Conservation (phyloP, 2,329 filamentous ascomycete genomes). For the Lizonia empirigonia region DNA sequence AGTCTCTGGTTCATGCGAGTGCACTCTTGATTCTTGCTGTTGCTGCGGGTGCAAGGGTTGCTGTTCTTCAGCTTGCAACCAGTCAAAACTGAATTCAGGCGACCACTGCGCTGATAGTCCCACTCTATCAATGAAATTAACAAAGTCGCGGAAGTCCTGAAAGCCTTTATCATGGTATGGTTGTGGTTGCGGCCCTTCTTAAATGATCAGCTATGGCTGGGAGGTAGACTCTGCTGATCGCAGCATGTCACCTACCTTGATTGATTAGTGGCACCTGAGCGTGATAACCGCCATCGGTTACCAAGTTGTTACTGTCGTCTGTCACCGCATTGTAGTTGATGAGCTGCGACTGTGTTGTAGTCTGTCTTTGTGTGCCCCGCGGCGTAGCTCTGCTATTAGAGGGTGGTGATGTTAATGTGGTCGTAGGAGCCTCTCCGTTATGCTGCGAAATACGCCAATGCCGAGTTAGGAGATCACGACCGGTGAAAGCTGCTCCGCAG, state of each 20-base stretch:
- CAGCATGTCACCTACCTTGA: slow-evolving; percentile 13
- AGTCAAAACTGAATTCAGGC: slow-evolving; percentile 39
- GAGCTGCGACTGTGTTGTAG: neutral
- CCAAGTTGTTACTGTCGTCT: neutral
- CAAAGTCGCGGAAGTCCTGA: slow-evolving; percentile 41
- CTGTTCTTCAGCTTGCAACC: slow-evolving; percentile 28
- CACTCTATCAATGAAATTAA: slow-evolving; percentile 43
- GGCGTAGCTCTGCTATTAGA: slow-evolving; percentile 5
- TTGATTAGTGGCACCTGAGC: slow-evolving; percentile 21
- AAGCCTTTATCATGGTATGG: slow-evolving; percentile 32
- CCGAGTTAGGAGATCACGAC: slow-evolving; percentile 39
- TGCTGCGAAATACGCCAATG: slow-evolving; percentile 41
- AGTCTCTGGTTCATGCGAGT: slow-evolving; percentile 25
- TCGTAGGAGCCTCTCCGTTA: slow-evolving; percentile 11
- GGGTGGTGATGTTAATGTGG: slow-evolving; percentile 8
- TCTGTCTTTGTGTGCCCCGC: neutral
- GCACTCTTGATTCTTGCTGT: slow-evolving; percentile 24
- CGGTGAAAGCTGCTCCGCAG: slow-evolving; percentile 36
- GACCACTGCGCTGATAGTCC: slow-evolving; percentile 41
- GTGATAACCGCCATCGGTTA: neutral
- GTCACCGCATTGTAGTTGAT: neutral
- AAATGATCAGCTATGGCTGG: neutral
- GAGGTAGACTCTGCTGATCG: neutral
- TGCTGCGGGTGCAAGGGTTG: slow-evolving; percentile 20
- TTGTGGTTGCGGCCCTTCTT: slow-evolving; percentile 5